A percentile compares a stretch with the other conserved stretches of the same genome.
Conservation (phyloP, 2,329 filamentous ascomycete species). For the Alternaria incomplexa region DNA sequence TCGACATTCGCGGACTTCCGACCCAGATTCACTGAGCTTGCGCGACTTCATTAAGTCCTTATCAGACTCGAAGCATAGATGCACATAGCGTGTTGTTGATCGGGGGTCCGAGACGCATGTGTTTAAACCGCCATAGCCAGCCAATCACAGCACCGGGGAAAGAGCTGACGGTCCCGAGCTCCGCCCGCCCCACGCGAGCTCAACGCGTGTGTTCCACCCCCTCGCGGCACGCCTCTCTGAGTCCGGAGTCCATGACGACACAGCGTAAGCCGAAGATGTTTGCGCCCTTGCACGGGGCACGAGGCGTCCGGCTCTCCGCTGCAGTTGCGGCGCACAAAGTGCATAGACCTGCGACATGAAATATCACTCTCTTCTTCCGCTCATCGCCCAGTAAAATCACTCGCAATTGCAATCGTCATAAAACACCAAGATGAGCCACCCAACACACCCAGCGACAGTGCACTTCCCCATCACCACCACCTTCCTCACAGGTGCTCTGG, state of each 20-base stretch:
- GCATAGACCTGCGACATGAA: background rate
- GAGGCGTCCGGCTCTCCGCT: constrained; percentile 8
- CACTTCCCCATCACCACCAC: constrained; percentile 58
- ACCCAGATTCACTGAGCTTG: too few species aligned
- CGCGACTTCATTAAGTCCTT: too few species aligned
- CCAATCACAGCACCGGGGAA: background rate
- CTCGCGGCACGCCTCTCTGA: background rate
- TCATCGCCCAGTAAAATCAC: background rate
- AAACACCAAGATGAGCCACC: constrained; percentile 42
- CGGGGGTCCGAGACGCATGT: background rate
- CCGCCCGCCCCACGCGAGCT: background rate
- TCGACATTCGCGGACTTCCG: too few species aligned
- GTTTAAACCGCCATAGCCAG: fast-evolving
- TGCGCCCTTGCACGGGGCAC: background rate
- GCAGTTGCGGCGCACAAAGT: background rate
- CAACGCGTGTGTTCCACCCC: background rate
- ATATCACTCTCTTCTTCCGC: background rate
- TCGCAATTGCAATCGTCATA: background rate
- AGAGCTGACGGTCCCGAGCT: background rate
- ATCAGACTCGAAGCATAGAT: too few species aligned
- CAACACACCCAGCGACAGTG: constrained; percentile 54
- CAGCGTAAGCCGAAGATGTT: constrained; percentile 1
- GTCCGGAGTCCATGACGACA: constrained; percentile 10
- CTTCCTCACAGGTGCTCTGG: constrained; percentile 50
- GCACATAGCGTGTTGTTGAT: background rate